Base-by-base conservation (phyloP, 2,329 filamentous ascomycete species). In the Colletotrichum orchidophilum region DNA sequence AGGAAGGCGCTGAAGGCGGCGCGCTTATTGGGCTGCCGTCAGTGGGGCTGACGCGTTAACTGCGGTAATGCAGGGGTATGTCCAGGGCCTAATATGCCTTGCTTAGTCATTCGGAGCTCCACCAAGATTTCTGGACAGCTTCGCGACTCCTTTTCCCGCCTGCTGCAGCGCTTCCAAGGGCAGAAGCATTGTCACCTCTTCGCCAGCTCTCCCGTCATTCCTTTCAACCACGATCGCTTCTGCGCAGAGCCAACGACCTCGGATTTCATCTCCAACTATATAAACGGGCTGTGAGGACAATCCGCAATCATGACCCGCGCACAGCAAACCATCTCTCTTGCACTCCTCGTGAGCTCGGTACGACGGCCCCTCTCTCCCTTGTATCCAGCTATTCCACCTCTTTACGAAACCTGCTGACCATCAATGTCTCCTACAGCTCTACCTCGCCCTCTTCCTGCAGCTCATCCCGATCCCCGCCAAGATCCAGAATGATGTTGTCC, bases 321-420 rank as follows among this genome's bases (percentile, higher is more conserved):
- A 26, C 92, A 94, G 82, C 95, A 98, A 83, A 96, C 94, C 75
- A 92, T 98, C 80, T 97, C 95, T 73, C 88, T 97, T 78, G 92
- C 91, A 78, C 91, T 98, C 78, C 88, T 98, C 76, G 89, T 96
- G 83, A 94, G 94, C 77, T 97, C 95, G 46, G 95, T 98, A 92
- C 77, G 90, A 66, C 63, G 59, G 60, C 62, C 59, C 27, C 33
- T 53, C 53, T 59, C 46, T 63, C 29, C 29, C 59, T 35, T 5
- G 42, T 50, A 33, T 39, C 35, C 39, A 24, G 55, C 33, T 26
- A 35, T 55, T 18, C 52, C 59, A 39, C 53, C 27, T 65, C 29
- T 15, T 18, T 24, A 15, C 21, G 13, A 24, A n/a, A 27, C 39
- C 7, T 55, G 29, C 76, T 77, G 73, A 79, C 46, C 21, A 18